These are phyloP conservation scores for Ploettnerulaceae sp. DNA, from an alignment of 2,329 filamentous ascomycete genomes.

Conservation along the genomic window DNA sequence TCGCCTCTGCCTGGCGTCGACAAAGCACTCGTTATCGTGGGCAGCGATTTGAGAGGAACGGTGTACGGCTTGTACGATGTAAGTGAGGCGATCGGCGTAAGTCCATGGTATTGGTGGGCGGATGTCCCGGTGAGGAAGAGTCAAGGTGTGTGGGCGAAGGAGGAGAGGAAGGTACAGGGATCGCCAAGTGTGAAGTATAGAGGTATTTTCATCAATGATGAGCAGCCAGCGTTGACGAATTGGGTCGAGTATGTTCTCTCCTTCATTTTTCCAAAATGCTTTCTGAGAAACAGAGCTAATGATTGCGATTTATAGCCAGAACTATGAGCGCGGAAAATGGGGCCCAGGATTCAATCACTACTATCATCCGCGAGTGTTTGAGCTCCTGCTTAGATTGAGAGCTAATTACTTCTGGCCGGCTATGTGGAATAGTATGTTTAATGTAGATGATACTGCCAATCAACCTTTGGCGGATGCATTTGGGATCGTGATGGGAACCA, in stretches of 20 bases:
- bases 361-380: slow-evolving; percentile 66
- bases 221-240: slow-evolving; percentile 56
- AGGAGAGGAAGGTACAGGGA: slow-evolving; percentile 43
- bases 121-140: slow-evolving; percentile 46
- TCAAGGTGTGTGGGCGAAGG: slow-evolving; percentile 41
- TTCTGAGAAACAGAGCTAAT: no score
- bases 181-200: slow-evolving; percentile 52
- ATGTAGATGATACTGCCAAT: slow-evolving; percentile 64
- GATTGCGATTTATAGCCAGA: no score
- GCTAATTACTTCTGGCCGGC: slow-evolving; percentile 76
- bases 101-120: slow-evolving; percentile 57
- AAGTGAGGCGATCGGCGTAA: slow-evolving; percentile 69
- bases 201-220: slow-evolving; percentile 57
- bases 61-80: slow-evolving; percentile 69
- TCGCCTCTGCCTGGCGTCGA: slow-evolving; percentile 52
- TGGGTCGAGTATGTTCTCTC: slow-evolving; percentile 45
- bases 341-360: slow-evolving; percentile 48
- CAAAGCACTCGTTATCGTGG: slow-evolving; percentile 61
- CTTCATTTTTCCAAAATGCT: background rate
- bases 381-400: slow-evolving; percentile 62
- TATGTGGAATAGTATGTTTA: slow-evolving; percentile 67
- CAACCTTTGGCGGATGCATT: slow-evolving; percentile 69
- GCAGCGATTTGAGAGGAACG: slow-evolving; percentile 59
- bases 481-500: slow-evolving; percentile 67
- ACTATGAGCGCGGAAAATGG: slow-evolving; percentile 38